Conservation (phyloP, 768 basidiomycete species). For the Mycena vulgaris region DNA sequence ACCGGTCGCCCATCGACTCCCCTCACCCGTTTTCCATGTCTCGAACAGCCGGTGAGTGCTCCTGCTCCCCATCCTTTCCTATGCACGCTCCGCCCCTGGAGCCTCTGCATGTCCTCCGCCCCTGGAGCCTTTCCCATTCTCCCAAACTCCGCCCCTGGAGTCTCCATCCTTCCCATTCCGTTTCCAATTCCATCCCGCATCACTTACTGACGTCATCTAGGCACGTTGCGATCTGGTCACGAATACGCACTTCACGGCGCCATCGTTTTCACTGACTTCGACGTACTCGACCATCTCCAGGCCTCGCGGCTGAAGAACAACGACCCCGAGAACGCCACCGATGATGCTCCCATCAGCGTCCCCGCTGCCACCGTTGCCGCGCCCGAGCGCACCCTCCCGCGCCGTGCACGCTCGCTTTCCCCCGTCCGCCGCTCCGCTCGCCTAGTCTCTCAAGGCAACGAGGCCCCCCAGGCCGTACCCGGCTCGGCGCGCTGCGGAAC, state of each 20-base stretch:
- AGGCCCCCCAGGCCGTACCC: background rate
- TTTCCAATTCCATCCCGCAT: background rate
- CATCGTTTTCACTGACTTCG: background rate
- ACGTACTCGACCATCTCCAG: background rate
- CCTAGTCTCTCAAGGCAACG: no score
- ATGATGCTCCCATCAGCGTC: no score
- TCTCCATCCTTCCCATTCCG: background rate
- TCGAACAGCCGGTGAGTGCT: no score
- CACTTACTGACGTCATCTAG: background rate
- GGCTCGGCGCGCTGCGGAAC: background rate
- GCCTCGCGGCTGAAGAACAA: background rate
- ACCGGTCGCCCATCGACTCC: no score
- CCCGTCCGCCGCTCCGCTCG: no score
- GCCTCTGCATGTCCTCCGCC: background rate
- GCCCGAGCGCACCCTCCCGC: no score
- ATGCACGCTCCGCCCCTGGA: background rate
- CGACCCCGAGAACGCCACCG: background rate
- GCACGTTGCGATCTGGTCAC: background rate
- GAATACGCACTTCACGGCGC: background rate
- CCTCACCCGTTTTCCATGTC: no score
- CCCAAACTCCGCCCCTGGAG: background rate
- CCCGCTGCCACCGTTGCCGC: background rate
- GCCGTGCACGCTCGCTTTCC: no score
- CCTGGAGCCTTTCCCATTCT: background rate
- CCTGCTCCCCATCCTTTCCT: no score